Conservation (phyloP, 2,329 filamentous ascomycete genomes). For the Tolypocladium tropicale region DNA sequence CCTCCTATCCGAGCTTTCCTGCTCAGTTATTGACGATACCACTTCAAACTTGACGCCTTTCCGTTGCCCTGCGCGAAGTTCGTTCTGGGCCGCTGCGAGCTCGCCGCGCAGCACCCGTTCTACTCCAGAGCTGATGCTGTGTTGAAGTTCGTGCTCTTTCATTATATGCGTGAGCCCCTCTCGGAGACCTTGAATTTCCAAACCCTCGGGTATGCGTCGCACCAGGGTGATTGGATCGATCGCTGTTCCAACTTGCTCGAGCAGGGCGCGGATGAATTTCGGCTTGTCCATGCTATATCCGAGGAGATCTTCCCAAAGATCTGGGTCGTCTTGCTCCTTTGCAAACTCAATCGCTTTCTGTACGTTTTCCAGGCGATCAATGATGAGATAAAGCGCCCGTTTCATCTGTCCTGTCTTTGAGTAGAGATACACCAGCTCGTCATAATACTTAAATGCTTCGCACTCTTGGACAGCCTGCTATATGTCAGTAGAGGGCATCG, state of each 20-base stretch:
- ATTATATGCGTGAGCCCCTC: slow-evolving; percentile 87
- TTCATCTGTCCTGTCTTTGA: slow-evolving; percentile 94
- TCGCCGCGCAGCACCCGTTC: slow-evolving; percentile 80
- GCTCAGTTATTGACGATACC: slow-evolving; percentile 30
- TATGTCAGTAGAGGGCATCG: slow-evolving; percentile 5
- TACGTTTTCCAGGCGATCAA: slow-evolving; percentile 85
- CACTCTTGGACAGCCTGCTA: slow-evolving; percentile 61
- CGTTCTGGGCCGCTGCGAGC: slow-evolving; percentile 74
- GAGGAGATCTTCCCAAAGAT: slow-evolving; percentile 90
- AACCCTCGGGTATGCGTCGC: slow-evolving; percentile 78
- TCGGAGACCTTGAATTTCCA: slow-evolving; percentile 83
- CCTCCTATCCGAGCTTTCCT: slow-evolving; percentile 32
- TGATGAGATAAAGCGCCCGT: slow-evolving; percentile 82
- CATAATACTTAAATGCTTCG: slow-evolving; percentile 69
- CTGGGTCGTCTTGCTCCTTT: slow-evolving; percentile 83
- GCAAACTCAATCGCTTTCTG: slow-evolving; percentile 89
- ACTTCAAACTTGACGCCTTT: slow-evolving; percentile 87
- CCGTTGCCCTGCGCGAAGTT: slow-evolving; percentile 67
- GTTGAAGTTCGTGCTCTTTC: slow-evolving; percentile 90
- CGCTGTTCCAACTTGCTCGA: slow-evolving; percentile 88
- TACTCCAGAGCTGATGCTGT: slow-evolving; percentile 83
- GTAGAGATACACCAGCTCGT: slow-evolving; percentile 90
- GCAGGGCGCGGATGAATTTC: slow-evolving; percentile 79
- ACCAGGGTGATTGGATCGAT: slow-evolving; percentile 90
- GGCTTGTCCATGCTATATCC: slow-evolving; percentile 98